phyloP scores from a whole-genome alignment of 1,139 yeast genomes.

The Meyerozyma smithsonii region DNA sequence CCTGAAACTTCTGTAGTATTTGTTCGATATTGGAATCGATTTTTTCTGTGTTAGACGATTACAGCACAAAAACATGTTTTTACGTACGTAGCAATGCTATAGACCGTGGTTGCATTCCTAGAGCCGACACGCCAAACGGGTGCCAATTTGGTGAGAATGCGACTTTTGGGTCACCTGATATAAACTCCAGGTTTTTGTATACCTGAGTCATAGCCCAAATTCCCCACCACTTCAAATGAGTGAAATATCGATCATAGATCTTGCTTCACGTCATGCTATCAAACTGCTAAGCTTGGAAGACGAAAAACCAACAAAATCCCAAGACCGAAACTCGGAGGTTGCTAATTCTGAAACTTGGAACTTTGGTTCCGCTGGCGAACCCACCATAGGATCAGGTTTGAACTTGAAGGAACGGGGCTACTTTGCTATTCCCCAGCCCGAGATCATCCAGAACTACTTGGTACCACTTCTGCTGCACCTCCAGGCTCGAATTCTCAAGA shows the following conservation, averaged over 20 bases:
- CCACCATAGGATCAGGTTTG: conserved; percentile 17
- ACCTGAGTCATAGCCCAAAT: neutral
- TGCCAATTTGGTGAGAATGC: neutral
- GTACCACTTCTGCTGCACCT: conserved; percentile 28
- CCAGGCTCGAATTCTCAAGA: conserved; percentile 22
- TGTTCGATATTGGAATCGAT: conserved; percentile 41
- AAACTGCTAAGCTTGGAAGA: neutral
- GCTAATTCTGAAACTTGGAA: neutral
- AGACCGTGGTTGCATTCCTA: conserved; percentile 44
- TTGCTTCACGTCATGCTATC: neutral
- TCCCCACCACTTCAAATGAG: neutral
- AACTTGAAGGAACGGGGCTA: conserved; percentile 26
- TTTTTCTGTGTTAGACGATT: conserved; percentile 28
- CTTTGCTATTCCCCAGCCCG: conserved; percentile 40
- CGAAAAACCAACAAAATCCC: neutral
- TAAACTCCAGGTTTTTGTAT: neutral
- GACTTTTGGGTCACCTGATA: neutral
- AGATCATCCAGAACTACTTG: conserved; percentile 37
- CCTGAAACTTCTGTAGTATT: conserved; percentile 39
- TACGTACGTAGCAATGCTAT: conserved; percentile 41
- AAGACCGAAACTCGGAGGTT: no score
- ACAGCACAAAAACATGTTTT: conserved; percentile 15
- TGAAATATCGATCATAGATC: conserved; percentile 2
- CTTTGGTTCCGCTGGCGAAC: conserved; percentile 1
- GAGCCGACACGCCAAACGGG: neutral